Percentiles rank a stretch among this genome's conserved stretches.
Conservation (phyloP, 2,329 filamentous ascomycete genomes). For the Sphaceloma murrayae region DNA sequence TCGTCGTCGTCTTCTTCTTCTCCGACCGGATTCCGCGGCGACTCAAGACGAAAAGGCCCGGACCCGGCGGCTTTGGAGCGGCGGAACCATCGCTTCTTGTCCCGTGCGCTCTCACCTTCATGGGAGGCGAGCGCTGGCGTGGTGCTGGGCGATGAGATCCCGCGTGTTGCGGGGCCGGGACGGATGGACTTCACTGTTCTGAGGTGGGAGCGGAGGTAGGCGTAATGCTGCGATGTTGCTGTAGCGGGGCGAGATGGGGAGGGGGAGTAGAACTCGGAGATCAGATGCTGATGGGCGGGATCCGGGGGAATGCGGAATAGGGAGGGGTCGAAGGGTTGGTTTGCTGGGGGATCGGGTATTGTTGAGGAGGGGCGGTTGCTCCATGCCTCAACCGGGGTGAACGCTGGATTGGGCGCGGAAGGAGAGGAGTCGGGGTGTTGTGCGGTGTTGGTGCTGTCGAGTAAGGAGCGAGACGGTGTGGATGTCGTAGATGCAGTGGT, state of each 20-base stretch:
- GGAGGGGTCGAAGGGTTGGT: background rate
- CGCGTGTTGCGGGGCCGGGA: background rate
- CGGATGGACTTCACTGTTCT: background rate
- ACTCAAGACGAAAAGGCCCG: no score
- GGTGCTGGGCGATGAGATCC: no score
- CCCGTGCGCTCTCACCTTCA: background rate
- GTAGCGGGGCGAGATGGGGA: background rate
- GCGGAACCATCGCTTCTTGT: background rate
- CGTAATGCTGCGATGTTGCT: conserved; percentile 1
- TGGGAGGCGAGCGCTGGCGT: background rate
- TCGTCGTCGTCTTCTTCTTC: background rate
- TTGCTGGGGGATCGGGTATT: background rate
- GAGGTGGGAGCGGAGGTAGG: conserved; percentile 13
- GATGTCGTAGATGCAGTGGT: no score
- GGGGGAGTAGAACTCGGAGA: conserved; percentile 11
- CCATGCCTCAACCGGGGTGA: conserved; percentile 1
- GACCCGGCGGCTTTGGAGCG: background rate
- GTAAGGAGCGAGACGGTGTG: no score
- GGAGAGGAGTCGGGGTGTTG: background rate
- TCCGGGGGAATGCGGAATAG: background rate
- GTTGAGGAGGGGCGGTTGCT: background rate
- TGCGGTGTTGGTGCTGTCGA: background rate
- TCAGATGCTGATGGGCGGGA: background rate
- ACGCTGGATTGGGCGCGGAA: background rate
- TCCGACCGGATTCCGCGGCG: no score